Evolutionary conservation across 805 yeast genomes (phyloP).

Genomic region (Kodamaea laetipori): DNA sequence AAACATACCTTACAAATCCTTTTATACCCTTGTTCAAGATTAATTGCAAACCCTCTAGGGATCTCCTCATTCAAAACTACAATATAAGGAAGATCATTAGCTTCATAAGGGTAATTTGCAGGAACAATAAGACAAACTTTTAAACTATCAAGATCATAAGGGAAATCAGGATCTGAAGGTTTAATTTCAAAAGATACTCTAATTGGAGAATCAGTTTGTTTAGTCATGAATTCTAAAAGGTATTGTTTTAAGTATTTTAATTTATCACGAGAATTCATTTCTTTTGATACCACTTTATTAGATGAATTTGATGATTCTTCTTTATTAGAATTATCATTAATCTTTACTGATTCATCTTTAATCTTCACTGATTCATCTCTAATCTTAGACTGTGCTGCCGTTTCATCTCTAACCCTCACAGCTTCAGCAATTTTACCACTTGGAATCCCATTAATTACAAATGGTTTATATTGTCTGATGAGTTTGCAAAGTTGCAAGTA

Average conservation of each 20-base stretch:
- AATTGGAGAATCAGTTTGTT: conserved; percentile 23
- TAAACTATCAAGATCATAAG: conserved; percentile 59
- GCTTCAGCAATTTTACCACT: conserved; percentile 16
- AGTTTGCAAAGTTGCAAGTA: conserved; percentile 33
- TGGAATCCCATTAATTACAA: conserved; percentile 39
- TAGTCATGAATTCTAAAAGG: conserved; percentile 32
- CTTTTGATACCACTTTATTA: conserved; percentile 10
- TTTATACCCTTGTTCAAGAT: conserved; percentile 66
- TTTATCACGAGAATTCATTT: conserved; percentile 10
- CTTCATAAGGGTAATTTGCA: conserved; percentile 48
- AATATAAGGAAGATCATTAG: conserved; percentile 48
- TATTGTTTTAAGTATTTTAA: conserved; percentile 31
- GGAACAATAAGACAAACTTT: conserved; percentile 59
- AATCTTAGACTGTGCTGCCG: no score
- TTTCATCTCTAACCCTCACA: conserved; percentile 7
- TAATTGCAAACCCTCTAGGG: conserved; percentile 66
- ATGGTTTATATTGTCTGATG: conserved; percentile 31
- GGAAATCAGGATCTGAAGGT: conserved; percentile 76
- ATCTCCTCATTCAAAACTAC: conserved; percentile 65
- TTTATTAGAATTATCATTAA: no score
- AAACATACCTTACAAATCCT: conserved; percentile 38
- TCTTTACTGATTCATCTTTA: no score
- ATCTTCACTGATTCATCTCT: no score
- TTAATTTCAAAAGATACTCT: conserved; percentile 47
- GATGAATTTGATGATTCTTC: no score